Conservation (phyloP, 2,329 filamentous ascomycete species). For the Penicillium hordei region DNA sequence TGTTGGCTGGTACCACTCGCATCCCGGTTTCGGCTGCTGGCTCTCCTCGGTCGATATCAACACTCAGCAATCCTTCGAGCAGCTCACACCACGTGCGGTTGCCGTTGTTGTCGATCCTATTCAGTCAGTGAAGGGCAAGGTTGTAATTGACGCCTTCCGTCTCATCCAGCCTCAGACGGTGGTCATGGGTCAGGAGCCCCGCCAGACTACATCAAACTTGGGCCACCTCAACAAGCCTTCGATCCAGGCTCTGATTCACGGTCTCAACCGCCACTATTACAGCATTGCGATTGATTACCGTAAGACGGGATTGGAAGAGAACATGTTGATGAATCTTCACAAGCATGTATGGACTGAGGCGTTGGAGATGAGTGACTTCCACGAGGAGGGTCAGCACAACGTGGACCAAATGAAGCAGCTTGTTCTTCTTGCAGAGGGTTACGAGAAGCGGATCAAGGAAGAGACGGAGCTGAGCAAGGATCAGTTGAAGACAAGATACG, state of each 20-base stretch:
- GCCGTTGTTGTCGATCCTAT: constrained; percentile 98
- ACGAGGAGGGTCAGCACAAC: constrained; percentile 77
- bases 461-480: constrained; percentile 97
- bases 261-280: constrained; percentile 98
- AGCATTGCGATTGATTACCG: constrained; percentile 98
- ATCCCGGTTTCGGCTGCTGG: constrained; percentile 99
- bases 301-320: constrained; percentile 96
- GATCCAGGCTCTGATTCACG: constrained; percentile 98
- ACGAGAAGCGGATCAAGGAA: constrained; percentile 98
- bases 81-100: constrained; percentile 92
- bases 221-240: constrained; percentile 98
- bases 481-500: constrained; percentile 96
- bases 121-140: constrained; percentile 98
- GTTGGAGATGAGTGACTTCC: constrained; percentile 94
- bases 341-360: constrained; percentile 99
- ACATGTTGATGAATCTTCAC: constrained; percentile 99
- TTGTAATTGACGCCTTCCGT: constrained; percentile 98
- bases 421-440: constrained; percentile 87
- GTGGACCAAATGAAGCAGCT: constrained; percentile 85
- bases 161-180: constrained; percentile 97
- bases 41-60: constrained; percentile 99
- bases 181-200: constrained; percentile 96
- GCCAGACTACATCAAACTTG: constrained; percentile 95
- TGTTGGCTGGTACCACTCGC: constrained; percentile 99
- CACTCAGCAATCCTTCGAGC: constrained; percentile 99